These are phyloP conservation scores for Piedraia hortae DNA, from an alignment of 2,329 filamentous ascomycete species.

Conservation along the genomic window DNA sequence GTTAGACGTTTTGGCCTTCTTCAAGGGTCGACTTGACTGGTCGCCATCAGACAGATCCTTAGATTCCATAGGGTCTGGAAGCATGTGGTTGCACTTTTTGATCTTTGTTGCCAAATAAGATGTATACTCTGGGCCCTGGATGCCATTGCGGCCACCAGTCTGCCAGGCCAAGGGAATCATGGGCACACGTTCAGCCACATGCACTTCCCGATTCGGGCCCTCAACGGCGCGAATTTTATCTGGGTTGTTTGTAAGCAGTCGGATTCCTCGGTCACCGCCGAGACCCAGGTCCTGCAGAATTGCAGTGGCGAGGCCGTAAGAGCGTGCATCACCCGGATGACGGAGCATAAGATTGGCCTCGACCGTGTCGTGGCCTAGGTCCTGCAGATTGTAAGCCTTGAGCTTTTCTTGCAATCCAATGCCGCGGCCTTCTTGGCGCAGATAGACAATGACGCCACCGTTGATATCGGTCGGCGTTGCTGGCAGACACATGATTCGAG, in stretches of 20 bases:
- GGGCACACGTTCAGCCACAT: slow-evolving; percentile 67
- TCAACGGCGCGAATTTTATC: slow-evolving; percentile 91
- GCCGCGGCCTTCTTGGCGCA: slow-evolving; percentile 83
- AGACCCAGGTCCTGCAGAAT: slow-evolving; percentile 70
- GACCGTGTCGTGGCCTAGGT: slow-evolving; percentile 89
- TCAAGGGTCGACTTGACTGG: too few species aligned
- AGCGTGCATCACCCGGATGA: slow-evolving; percentile 81
- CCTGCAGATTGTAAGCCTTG: slow-evolving; percentile 93
- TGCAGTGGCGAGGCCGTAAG: slow-evolving; percentile 85
- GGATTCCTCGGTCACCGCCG: slow-evolving; percentile 39
- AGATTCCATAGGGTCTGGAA: too few species aligned
- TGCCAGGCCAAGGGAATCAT: slow-evolving; percentile 94
- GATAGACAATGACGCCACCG: slow-evolving; percentile 81
- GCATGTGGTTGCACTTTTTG: slow-evolving; percentile 26
- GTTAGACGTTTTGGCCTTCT: too few species aligned
- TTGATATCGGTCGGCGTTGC: slow-evolving; percentile 7
- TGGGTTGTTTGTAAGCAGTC: slow-evolving; percentile 83
- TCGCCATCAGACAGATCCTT: too few species aligned
- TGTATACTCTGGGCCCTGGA: slow-evolving; percentile 68
- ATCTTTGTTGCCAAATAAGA: slow-evolving; percentile 80
- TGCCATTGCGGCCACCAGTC: slow-evolving; percentile 45
- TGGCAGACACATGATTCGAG: slow-evolving; percentile 46
- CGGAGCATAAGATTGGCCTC: slow-evolving; percentile 77
- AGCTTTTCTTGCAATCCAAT: slow-evolving; percentile 89
- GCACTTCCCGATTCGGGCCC: slow-evolving; percentile 63